These are phyloP conservation scores for Nakazawaea laoshanensis DNA, from an alignment of 805 yeast genomes.

Conservation along the genomic window DNA sequence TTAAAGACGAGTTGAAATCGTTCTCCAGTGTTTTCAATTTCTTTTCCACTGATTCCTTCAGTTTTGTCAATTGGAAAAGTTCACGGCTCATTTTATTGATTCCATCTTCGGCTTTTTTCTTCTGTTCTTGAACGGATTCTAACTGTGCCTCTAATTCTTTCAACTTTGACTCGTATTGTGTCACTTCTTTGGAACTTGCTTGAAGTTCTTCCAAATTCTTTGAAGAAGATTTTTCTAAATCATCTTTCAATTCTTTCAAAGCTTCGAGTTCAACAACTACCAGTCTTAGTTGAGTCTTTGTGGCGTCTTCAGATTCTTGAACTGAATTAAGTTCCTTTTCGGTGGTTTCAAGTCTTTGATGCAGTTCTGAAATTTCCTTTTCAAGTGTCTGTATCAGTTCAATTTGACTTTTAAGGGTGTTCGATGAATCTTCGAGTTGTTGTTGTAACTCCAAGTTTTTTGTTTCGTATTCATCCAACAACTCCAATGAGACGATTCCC, in stretches of 20 bases:
- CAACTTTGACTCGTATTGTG: constrained; percentile 18
- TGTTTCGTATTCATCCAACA: constrained; percentile 36
- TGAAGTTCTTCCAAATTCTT: constrained; percentile 14
- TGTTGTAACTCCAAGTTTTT: constrained; percentile 17
- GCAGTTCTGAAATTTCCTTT: constrained; percentile 19
- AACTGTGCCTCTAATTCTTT: constrained; percentile 25
- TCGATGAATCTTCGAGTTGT: constrained; percentile 14
- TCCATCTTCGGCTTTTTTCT: constrained; percentile 71
- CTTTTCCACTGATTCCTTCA: constrained; percentile 43
- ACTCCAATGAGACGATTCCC: constrained; percentile 54
- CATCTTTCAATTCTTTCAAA: constrained; percentile 19
- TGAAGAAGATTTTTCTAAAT: constrained; percentile 8
- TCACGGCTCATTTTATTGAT: constrained; percentile 88
- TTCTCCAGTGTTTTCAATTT: constrained; percentile 33
- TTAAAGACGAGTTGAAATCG: constrained; percentile 22
- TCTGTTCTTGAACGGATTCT: constrained; percentile 28
- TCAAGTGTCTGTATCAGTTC: constrained; percentile 26
- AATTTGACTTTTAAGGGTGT: constrained; percentile 13
- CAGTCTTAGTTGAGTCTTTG: constrained; percentile 23
- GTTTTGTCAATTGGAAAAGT: constrained; percentile 53
- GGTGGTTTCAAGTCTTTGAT: constrained; percentile 17
- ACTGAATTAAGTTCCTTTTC: constrained; percentile 19
- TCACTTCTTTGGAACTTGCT: constrained; percentile 11
- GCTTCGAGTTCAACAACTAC: constrained; percentile 21
- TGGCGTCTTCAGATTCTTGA: constrained; percentile 24